These are phyloP conservation scores for Mucor circinelloides DNA, from an alignment of 371 early-diverging fungal species.

Conservation along the genomic window DNA sequence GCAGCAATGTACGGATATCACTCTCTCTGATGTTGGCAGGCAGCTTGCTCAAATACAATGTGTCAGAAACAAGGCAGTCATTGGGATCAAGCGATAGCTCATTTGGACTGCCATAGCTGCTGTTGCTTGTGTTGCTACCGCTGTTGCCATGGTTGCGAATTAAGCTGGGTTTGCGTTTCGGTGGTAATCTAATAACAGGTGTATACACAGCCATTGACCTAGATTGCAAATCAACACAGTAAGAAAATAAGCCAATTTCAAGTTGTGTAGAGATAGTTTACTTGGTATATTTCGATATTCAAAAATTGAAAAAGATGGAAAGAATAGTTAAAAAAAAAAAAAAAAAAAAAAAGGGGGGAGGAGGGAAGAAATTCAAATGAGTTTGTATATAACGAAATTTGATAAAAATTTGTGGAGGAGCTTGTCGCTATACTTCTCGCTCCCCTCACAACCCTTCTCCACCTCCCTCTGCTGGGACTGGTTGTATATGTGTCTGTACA, in stretches of 20 bases:
- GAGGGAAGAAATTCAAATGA: neutral
- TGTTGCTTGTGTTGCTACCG: neutral
- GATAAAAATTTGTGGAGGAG: constrained; percentile 2
- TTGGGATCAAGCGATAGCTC: constrained; percentile 20
- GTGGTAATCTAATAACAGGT: constrained; percentile 41
- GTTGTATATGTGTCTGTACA: neutral
- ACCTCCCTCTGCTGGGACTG: constrained; percentile 1
- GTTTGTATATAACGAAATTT: constrained; percentile 1
- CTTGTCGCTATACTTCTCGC: neutral
- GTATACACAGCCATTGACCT: constrained; percentile 36
- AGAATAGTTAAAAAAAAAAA: neutral
- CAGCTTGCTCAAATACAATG: constrained; percentile 38
- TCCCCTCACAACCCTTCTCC: neutral
- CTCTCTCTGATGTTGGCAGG: constrained; percentile 35
- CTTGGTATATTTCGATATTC: neutral
- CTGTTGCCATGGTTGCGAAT: constrained; percentile 7
- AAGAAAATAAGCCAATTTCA: neutral
- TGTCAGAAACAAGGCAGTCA: constrained; percentile 43
- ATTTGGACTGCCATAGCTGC: neutral
- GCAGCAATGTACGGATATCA: constrained; percentile 42
- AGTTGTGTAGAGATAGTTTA: neutral
- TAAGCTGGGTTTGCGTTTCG: constrained; percentile 42
- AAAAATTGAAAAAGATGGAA: neutral
- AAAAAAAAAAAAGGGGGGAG: neutral
- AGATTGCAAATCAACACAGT: neutral